Conservation (phyloP, 495 filamentous ascomycete genomes). For the Staphylotrichum tortipilum region DNA sequence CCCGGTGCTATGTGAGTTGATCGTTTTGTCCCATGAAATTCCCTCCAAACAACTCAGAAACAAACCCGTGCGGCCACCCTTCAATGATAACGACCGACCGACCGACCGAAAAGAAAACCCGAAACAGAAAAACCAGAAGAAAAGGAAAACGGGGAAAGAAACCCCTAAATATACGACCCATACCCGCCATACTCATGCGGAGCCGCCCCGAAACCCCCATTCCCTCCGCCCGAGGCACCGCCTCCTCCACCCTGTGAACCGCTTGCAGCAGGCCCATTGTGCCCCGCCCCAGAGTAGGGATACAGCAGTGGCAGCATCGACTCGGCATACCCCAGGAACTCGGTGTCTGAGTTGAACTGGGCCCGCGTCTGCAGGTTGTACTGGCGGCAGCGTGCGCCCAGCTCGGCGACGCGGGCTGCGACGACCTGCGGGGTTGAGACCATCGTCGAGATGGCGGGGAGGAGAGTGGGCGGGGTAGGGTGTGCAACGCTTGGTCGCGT, state of each 20-base stretch:
- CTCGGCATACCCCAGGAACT: neutral
- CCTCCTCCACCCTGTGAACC: neutral
- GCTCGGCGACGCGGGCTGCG: neutral
- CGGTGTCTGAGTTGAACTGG: neutral
- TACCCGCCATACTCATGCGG: too few relatives aligned
- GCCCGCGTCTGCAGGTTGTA: neutral
- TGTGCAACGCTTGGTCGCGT: too few relatives aligned
- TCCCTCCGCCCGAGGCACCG: too few relatives aligned
- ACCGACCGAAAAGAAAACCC: neutral
- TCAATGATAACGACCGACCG: too few relatives aligned
- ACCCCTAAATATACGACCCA: too few relatives aligned
- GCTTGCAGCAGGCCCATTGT: neutral
- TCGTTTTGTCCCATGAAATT: too few relatives aligned
- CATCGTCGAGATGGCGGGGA: too few relatives aligned
- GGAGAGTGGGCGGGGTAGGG: too few relatives aligned
- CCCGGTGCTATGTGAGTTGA: too few relatives aligned
- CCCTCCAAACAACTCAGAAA: too few relatives aligned
- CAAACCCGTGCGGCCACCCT: too few relatives aligned
- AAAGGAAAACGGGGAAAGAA: neutral
- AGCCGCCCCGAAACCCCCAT: too few relatives aligned
- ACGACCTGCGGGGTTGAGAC: neutral
- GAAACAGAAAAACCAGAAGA: neutral
- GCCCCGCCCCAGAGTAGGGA: neutral
- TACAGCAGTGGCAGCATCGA: neutral
- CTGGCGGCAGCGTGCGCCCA: neutral